Percentiles rank a stretch among this genome's conserved stretches.
These are phyloP conservation scores for Podospora pseudoanserina DNA, from an alignment of 495 filamentous ascomycete species.

Conservation along the genomic window DNA sequence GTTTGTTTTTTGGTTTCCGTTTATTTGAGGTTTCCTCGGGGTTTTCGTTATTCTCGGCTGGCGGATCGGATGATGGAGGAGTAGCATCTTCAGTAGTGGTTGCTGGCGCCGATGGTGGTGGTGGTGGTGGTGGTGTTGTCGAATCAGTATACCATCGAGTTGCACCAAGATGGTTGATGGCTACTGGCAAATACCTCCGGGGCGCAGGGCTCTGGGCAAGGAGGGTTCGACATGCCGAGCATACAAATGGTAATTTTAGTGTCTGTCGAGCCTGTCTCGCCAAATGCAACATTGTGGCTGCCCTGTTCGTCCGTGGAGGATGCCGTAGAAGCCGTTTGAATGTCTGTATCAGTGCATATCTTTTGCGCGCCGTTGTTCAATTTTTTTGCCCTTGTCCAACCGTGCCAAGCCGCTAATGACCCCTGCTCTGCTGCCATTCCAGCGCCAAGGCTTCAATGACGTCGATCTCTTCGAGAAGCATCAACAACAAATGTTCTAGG, in stretches of 20 bases:
- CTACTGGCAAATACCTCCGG: background rate
- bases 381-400: background rate
- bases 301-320: background rate
- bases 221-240: slow-evolving; percentile 3
- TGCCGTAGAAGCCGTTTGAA: background rate
- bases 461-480: background rate
- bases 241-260: slow-evolving; percentile 1
- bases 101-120: background rate
- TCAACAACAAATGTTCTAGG: background rate
- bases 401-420: background rate
- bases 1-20: background rate
- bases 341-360: background rate
- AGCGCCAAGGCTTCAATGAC: background rate
- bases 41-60: background rate
- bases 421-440: background rate
- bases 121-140: background rate
- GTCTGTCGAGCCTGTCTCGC: slow-evolving; percentile 5
- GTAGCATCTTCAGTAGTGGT: background rate
- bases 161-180: background rate
- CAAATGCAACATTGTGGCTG: slow-evolving; percentile 3
- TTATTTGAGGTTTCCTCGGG: background rate
- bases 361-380: background rate
- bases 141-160: background rate
- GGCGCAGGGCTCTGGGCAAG: background rate
- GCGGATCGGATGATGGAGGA: background rate